A percentile compares a stretch with the other conserved stretches of the same genome.
Evolutionary conservation across 2,329 filamentous ascomycete genomes (phyloP).

Genomic region (Penicillium occitanis): DNA sequence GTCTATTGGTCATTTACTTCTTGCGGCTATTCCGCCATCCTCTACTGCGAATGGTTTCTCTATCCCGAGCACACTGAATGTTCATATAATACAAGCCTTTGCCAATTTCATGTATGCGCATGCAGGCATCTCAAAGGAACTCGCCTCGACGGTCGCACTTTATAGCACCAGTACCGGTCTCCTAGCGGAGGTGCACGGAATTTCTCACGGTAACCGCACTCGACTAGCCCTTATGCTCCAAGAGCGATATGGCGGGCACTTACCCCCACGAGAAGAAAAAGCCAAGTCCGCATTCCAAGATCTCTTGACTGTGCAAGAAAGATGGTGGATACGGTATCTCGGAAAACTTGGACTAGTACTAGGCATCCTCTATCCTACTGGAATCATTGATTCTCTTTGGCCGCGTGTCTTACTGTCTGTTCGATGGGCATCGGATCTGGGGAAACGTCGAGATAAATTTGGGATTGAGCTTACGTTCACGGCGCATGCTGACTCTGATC

Average conservation of each 20-base stretch:
- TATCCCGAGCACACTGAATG: constrained; percentile 47
- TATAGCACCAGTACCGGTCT: constrained; percentile 69
- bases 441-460: constrained; percentile 41
- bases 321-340: constrained; percentile 68
- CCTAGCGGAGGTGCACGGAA: constrained; percentile 67
- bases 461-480: constrained; percentile 38
- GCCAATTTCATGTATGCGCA: constrained; percentile 60
- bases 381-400: constrained; percentile 34
- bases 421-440: constrained; percentile 42
- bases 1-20: constrained; percentile 51
- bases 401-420: constrained; percentile 20
- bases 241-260: constrained; percentile 69
- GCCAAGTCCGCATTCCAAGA: constrained; percentile 56
- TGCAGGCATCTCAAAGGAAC: constrained; percentile 53
- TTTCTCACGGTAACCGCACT: constrained; percentile 70
- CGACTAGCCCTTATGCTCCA: constrained; percentile 69
- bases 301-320: constrained; percentile 54
- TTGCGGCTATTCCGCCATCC: constrained; percentile 47
- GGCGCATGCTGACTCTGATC: constrained; percentile 49
- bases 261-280: constrained; percentile 57
- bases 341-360: constrained; percentile 62
- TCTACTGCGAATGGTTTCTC: constrained; percentile 26
- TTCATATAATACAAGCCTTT: constrained; percentile 53
- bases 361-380: constrained; percentile 59
- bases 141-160: constrained; percentile 65